These are phyloP conservation scores for Phalaenopsis hybrid DNA, from an alignment of 116 monocot genomes.

Conservation along the genomic window DNA sequence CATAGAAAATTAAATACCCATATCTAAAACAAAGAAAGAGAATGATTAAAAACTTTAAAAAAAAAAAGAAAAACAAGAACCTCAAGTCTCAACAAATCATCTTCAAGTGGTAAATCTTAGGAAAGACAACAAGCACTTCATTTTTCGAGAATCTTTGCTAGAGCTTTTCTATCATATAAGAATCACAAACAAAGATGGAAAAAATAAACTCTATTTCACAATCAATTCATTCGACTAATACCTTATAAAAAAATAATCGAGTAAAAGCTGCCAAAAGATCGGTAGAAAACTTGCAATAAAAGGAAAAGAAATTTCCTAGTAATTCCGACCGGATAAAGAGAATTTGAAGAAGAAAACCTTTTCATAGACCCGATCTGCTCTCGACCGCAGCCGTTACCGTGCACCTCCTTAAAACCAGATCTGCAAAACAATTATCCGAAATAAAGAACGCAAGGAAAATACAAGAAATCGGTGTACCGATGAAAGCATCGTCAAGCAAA, in stretches of 20 bases:
- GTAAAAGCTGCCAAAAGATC: neutral
- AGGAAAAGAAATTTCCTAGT: neutral
- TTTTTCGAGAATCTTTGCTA: neutral
- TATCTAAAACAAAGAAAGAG: neutral
- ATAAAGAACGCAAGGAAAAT: neutral
- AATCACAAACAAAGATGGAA: neutral
- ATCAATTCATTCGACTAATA: neutral
- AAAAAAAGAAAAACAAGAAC: too few species aligned
- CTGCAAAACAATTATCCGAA: neutral
- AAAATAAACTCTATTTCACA: neutral
- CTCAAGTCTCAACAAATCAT: neutral
- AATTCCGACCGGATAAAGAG: neutral
- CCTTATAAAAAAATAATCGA: neutral
- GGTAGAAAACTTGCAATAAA: neutral
- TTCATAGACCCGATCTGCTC: constrained; percentile 31
- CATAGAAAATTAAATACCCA: neutral
- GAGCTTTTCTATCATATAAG: neutral
- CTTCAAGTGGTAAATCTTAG: neutral
- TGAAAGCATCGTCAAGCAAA: neutral
- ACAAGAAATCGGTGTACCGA: neutral
- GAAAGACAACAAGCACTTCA: neutral
- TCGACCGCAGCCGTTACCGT: constrained; percentile 12
- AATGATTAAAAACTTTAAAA: too few species aligned
- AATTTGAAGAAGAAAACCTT: constrained; percentile 20
- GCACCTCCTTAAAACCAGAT: constrained; percentile 2